Evolutionary conservation across 768 basidiomycete genomes (phyloP).

Genomic region (Lactarius pseudohatsudake): DNA sequence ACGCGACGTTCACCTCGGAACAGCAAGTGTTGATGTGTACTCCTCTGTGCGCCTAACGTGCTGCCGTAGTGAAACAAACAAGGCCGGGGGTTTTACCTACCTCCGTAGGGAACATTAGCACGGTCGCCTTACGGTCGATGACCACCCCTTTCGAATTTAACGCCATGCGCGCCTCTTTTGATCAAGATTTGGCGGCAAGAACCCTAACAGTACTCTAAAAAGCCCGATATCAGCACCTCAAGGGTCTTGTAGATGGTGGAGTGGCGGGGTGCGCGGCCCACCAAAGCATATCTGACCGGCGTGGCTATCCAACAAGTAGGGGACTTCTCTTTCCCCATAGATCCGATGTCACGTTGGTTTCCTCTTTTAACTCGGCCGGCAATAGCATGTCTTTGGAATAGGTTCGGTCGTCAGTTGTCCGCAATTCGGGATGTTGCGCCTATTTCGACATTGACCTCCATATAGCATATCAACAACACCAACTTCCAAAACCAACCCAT

Average conservation of each 20-base stretch:
- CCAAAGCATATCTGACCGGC: conserved; percentile 22
- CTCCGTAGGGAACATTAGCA: conserved; percentile 23
- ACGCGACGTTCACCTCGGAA: conserved; percentile 20
- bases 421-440: neutral
- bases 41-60: neutral
- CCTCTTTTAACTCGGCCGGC: neutral
- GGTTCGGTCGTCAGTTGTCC: conserved; percentile 23
- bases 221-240: conserved; percentile 23
- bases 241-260: neutral
- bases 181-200: conserved; percentile 17
- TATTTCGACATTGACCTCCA: neutral
- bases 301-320: conserved; percentile 28
- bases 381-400: conserved; percentile 25
- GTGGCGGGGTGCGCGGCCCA: conserved; percentile 22
- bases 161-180: conserved; percentile 23
- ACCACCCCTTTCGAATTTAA: conserved; percentile 22
- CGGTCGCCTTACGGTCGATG: conserved; percentile 23
- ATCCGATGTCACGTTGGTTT: neutral
- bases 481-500: conserved; percentile 14
- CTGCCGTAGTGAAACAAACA: conserved; percentile 13
- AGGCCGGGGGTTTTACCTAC: conserved; percentile 23
- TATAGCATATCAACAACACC: conserved; percentile 27
- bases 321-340: neutral
- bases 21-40: conserved; percentile 3
- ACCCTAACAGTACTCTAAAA: conserved; percentile 23